Conservation (phyloP, 495 filamentous ascomycete genomes). For the Staphylotrichum tortipilum region DNA sequence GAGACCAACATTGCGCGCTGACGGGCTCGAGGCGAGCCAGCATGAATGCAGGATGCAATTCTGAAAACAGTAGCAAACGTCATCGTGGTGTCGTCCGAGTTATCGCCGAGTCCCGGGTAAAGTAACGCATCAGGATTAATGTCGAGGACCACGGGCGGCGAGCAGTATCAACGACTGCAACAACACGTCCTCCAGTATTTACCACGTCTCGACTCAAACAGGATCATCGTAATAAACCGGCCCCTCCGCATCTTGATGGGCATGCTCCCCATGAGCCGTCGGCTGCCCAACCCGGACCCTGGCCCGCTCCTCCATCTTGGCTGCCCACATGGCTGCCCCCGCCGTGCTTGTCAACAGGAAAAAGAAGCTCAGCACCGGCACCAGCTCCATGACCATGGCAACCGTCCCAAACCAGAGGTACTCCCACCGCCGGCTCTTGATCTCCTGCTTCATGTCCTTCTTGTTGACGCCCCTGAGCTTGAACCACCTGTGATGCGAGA, state of each 20-base stretch:
- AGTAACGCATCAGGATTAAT: too few species aligned
- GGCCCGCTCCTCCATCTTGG: constrained; percentile 39
- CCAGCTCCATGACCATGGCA: constrained; percentile 55
- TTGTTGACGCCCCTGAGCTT: constrained; percentile 64
- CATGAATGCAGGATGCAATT: too few species aligned
- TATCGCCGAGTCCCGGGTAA: too few species aligned
- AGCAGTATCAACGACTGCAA: too few species aligned
- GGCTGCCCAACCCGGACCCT: constrained; percentile 19
- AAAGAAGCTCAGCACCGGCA: constrained; percentile 77
- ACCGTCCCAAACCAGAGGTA: constrained; percentile 50
- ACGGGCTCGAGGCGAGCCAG: too few species aligned
- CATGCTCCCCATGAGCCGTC: constrained; percentile 11
- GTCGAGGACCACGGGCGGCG: too few species aligned
- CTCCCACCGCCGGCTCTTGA: constrained; percentile 60
- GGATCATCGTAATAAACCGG: constrained; percentile 26
- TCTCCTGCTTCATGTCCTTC: constrained; percentile 53
- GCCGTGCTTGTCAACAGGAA: constrained; percentile 73
- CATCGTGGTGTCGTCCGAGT: too few species aligned
- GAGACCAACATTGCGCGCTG: too few species aligned
- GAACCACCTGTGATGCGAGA: constrained; percentile 65
- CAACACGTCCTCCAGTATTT: too few species aligned
- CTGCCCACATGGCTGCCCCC: constrained; percentile 83
- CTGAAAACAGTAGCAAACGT: too few species aligned
- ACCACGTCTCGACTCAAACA: too few species aligned
- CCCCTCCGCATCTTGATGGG: constrained; percentile 8